Conservation (phyloP, 2,329 filamentous ascomycete genomes). For the Onygena corvina region DNA sequence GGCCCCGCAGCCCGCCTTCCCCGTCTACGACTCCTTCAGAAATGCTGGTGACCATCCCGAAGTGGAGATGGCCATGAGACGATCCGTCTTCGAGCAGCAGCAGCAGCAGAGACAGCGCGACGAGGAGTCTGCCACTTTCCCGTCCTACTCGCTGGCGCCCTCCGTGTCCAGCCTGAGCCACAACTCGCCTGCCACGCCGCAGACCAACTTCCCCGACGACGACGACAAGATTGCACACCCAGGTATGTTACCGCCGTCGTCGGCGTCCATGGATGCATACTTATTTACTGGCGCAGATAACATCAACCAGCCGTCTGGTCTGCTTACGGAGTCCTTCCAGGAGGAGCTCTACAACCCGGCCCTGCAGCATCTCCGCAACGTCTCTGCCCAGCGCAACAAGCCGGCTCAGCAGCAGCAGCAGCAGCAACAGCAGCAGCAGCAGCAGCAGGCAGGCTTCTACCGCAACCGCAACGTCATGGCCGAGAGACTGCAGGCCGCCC, state of each 20-base stretch:
- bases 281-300: conserved; percentile 46
- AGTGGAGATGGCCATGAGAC: conserved; percentile 50
- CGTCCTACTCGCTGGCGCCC: conserved; percentile 41
- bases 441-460: conserved; percentile 20
- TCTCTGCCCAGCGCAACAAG: conserved; percentile 39
- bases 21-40: conserved; percentile 37
- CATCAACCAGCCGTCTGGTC: conserved; percentile 46
- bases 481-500: conserved; percentile 66
- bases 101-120: conserved; percentile 27
- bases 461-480: conserved; percentile 48
- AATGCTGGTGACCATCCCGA: conserved; percentile 34
- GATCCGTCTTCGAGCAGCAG: conserved; percentile 42
- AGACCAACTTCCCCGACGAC: conserved; percentile 42
- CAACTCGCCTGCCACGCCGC: conserved; percentile 51
- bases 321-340: conserved; percentile 68
- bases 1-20: conserved; percentile 32
- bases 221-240: conserved; percentile 27
- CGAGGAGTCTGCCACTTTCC: conserved; percentile 38
- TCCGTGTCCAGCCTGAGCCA: conserved; percentile 51
- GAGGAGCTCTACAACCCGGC: conserved; percentile 66
- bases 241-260: conserved; percentile 44
- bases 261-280: conserved; percentile 42
- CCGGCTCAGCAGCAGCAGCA: conserved; percentile 13
- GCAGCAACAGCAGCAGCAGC: conserved; percentile 3
- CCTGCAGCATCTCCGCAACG: conserved; percentile 33